Evolutionary conservation across 805 yeast species (phyloP).

Genomic region (Cyberlindnera mrakii): DNA sequence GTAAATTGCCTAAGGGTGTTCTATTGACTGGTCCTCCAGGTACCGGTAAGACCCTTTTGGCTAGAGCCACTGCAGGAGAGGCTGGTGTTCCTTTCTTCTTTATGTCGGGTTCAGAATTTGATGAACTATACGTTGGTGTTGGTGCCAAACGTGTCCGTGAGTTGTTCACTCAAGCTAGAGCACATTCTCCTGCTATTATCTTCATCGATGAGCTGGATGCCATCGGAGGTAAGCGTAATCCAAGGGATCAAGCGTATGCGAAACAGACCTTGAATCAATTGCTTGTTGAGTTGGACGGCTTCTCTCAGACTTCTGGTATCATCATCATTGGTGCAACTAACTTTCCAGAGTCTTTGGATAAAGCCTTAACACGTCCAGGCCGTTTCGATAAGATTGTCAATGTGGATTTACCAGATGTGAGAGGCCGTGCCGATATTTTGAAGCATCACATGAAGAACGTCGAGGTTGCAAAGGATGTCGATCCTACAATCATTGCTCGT

Average conservation of each 20-base stretch:
- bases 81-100: slow-evolving; percentile 98
- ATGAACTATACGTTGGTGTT: slow-evolving; percentile 96
- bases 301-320: slow-evolving; percentile 86
- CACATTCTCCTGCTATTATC: slow-evolving; percentile 93
- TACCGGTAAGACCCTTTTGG: slow-evolving; percentile 94
- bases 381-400: slow-evolving; percentile 93
- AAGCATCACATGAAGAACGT: slow-evolving; percentile 88
- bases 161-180: slow-evolving; percentile 85
- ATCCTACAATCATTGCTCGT: slow-evolving; percentile 85
- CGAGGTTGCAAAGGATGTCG: slow-evolving; percentile 79
- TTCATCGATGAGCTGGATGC: slow-evolving; percentile 98
- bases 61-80: slow-evolving; percentile 98
- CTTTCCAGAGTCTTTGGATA: slow-evolving; percentile 94
- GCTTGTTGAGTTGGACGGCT: slow-evolving; percentile 93
- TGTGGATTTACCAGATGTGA: slow-evolving; percentile 94
- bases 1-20: slow-evolving; percentile 96
- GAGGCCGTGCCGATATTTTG: slow-evolving; percentile 92
- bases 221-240: slow-evolving; percentile 95
- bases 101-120: slow-evolving; percentile 98
- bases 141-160: slow-evolving; percentile 98
- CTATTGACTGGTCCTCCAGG: slow-evolving; percentile 98
- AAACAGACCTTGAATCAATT: slow-evolving; percentile 95
- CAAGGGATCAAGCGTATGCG: slow-evolving; percentile 96
- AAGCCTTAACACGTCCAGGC: slow-evolving; percentile 97
- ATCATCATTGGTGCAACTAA: slow-evolving; percentile 97